Percentiles rank a stretch among this genome's conserved stretches.
These are phyloP conservation scores for Arachnomyces sp. DNA, from an alignment of 2,329 filamentous ascomycete genomes.

Conservation along the genomic window DNA sequence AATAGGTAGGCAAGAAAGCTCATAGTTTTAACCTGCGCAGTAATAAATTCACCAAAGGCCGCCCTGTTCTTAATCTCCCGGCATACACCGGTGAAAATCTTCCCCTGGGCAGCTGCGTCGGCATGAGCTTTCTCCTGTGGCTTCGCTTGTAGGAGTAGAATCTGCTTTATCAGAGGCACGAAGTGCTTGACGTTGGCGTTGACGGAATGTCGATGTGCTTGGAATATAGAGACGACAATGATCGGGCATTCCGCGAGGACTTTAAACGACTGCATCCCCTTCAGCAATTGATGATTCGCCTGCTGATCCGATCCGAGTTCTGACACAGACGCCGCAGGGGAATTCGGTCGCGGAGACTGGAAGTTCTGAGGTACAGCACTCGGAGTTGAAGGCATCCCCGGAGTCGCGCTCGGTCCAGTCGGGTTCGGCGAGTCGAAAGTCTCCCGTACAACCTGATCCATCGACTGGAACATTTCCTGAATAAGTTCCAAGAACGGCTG, in stretches of 20 bases:
- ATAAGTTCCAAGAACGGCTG: slow-evolving; percentile 87
- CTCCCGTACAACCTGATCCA: slow-evolving; percentile 89
- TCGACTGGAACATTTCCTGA: slow-evolving; percentile 89
- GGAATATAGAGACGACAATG: slow-evolving; percentile 96
- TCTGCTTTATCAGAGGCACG: slow-evolving; percentile 85
- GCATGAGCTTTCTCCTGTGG: slow-evolving; percentile 87
- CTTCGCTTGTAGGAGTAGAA: slow-evolving; percentile 78
- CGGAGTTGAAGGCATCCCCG: slow-evolving; percentile 46
- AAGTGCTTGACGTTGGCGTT: slow-evolving; percentile 81
- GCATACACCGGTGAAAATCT: slow-evolving; percentile 86
- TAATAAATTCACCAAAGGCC: slow-evolving; percentile 96
- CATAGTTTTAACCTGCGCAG: slow-evolving; percentile 98
- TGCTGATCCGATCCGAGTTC: slow-evolving; percentile 80
- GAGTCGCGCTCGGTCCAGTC: slow-evolving; percentile 36
- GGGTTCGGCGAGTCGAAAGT: slow-evolving; percentile 71
- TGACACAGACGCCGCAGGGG: slow-evolving; percentile 67
- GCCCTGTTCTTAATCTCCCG: slow-evolving; percentile 86
- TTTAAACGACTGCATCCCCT: slow-evolving; percentile 98
- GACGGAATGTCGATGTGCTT: slow-evolving; percentile 76
- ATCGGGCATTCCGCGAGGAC: slow-evolving; percentile 96
- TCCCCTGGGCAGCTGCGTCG: slow-evolving; percentile 69
- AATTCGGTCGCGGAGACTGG: slow-evolving; percentile 81
- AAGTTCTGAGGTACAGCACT: slow-evolving; percentile 55
- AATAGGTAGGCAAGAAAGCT: slow-evolving; percentile 93
- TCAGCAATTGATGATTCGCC: slow-evolving; percentile 69